Percentiles rank a stretch among this genome's conserved stretches.
These are phyloP conservation scores for Leccinum subtestaceum DNA, from an alignment of 768 basidiomycete genomes.

Conservation along the genomic window DNA sequence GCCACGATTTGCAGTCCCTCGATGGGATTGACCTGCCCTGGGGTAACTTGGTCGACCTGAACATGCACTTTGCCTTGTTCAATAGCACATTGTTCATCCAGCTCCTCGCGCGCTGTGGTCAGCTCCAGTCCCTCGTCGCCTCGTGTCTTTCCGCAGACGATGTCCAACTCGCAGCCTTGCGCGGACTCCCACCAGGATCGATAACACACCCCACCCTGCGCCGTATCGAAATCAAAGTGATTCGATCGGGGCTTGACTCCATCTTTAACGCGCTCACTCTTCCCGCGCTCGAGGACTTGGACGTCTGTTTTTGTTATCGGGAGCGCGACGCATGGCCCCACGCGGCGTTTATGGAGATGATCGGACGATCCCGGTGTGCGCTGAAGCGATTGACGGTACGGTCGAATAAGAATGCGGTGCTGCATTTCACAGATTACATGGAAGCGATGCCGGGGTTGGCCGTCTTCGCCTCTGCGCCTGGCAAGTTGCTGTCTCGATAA, in stretches of 20 bases:
- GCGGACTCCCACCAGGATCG: constrained; percentile 7
- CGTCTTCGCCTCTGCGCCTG: constrained; percentile 11
- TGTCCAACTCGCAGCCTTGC: constrained; percentile 9
- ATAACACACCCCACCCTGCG: constrained; percentile 18
- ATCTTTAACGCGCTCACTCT: constrained; percentile 22
- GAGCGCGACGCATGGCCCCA: constrained; percentile 32
- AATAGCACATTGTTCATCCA: constrained; percentile 22
- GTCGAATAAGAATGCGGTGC: constrained; percentile 20
- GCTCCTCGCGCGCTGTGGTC: constrained; percentile 21
- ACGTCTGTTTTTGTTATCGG: constrained; percentile 31
- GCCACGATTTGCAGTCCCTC: constrained; percentile 23
- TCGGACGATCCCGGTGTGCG: constrained; percentile 24
- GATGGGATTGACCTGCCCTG: constrained; percentile 26
- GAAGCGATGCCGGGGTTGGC: constrained; percentile 21
- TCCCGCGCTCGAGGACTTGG: constrained; percentile 31
- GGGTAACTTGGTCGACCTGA: constrained; percentile 24
- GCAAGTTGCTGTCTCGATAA: neutral
- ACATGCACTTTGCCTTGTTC: constrained; percentile 28
- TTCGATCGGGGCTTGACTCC: constrained; percentile 22
- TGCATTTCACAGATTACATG: constrained; percentile 24
- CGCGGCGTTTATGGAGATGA: constrained; percentile 20
- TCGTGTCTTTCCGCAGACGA: constrained; percentile 28
- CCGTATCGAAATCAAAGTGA: constrained; percentile 31
- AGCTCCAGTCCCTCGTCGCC: constrained; percentile 19
- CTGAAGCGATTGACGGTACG: constrained; percentile 25